Evolutionary conservation across 2,329 filamentous ascomycete species (phyloP), one percentile per base, ranked within the genome.

Genomic region (Aspergillus calidoustus): DNA sequence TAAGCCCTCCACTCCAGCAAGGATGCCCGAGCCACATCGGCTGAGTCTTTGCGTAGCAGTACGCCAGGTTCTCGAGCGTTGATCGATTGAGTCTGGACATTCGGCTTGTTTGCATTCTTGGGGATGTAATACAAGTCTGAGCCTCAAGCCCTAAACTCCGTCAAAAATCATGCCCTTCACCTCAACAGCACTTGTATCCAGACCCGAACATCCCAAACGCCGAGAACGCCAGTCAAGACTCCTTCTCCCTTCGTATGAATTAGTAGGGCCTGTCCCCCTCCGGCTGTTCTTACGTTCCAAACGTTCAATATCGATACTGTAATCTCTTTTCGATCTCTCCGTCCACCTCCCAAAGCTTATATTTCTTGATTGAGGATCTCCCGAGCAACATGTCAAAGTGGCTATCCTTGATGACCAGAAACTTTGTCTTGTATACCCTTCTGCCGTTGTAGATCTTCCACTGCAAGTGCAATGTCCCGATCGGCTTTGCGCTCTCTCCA

Each of bases 351-450:
- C 15, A 57, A 4, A 57, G 46, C 31, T 30, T 28, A 5, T 57
- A 30, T 7, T 43, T 13, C 15, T 19, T 13, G 8, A 57, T 57
- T 2, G 46, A 57, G 11, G 54, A 25, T 8, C 28, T 15, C 7
- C 54, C 54, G 4, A 57, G 17, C 15, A 57, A 17, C 46, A 57
- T 50, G 41, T 57, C 54, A 57, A 50, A 57, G 0, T 41, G 23
- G 46, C 47, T 50, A 19, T 57, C 19, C 38, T 57, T 17, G 13
- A 57, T 57, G 19, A 57, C 54, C 25, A 43, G 11, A 19, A 50
- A 49, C 7, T 57, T 19, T 9, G 54, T 50, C 6, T 15, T 57
- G 41, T 41, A 57, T 7, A 15, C 30, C 6, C 11, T 19, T 9
- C 17, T 11, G 13, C 54, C 23, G 7, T 50, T 47, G 22, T 57